Conservation (phyloP, 2,329 filamentous ascomycete genomes). For the Helminthosporium solani region DNA sequence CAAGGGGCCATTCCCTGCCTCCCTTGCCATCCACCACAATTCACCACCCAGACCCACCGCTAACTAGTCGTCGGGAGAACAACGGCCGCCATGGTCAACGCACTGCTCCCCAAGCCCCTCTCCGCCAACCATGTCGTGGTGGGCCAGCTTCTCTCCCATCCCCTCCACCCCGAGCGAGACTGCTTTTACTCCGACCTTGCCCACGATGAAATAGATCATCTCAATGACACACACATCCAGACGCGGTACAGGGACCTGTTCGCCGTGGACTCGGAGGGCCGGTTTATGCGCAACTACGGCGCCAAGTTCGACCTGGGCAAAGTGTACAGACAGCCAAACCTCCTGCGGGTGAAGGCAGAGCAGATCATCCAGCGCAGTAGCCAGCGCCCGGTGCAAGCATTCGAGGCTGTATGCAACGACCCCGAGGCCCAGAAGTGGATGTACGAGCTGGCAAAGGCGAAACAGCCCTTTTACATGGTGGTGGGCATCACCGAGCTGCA, state of each 20-base stretch:
- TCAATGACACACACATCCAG: slow-evolving; percentile 44
- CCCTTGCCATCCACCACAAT: not conserved
- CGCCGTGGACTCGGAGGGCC: slow-evolving; percentile 39
- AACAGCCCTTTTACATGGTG: slow-evolving; percentile 34
- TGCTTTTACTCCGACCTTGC: slow-evolving; percentile 39
- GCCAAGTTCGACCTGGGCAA: slow-evolving; percentile 41
- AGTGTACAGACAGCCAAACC: slow-evolving; percentile 40
- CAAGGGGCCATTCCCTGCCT: not conserved
- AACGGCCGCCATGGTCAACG: slow-evolving; percentile 33
- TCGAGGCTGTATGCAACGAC: slow-evolving; percentile 37
- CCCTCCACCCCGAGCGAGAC: slow-evolving; percentile 40
- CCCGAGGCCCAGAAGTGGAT: slow-evolving; percentile 38
- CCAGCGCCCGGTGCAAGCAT: slow-evolving; percentile 27
- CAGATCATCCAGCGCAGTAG: slow-evolving; percentile 42
- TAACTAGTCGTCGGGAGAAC: too few species aligned
- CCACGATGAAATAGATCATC: slow-evolving; percentile 37
- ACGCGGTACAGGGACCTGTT: slow-evolving; percentile 43
- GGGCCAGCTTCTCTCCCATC: slow-evolving; percentile 40
- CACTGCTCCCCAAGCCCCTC: slow-evolving; percentile 40
- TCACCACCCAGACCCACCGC: not conserved
- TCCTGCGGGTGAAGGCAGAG: slow-evolving; percentile 39
- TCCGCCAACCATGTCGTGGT: slow-evolving; percentile 36
- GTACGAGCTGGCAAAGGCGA: slow-evolving; percentile 25
- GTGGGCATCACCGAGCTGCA: slow-evolving; percentile 42
- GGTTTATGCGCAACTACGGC: slow-evolving; percentile 42